A percentile compares a stretch with the other conserved stretches of the same genome.
These are phyloP conservation scores for Plasmodium malariae DNA, from an alignment of 169 alveolate genomes.

Conservation along the genomic window DNA sequence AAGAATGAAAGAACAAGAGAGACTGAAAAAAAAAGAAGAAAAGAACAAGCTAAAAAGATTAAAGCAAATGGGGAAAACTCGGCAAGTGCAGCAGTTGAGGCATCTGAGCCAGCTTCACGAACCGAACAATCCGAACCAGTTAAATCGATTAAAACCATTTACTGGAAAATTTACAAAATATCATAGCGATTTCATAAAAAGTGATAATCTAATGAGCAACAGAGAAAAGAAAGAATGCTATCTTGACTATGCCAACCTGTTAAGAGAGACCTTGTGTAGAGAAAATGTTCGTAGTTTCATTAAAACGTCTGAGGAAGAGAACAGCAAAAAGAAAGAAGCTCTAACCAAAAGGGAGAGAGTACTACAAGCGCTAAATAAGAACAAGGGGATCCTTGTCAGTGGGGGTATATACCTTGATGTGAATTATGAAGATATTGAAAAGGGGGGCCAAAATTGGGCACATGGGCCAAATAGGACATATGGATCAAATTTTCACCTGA, in stretches of 20 bases:
- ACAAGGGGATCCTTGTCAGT: neutral
- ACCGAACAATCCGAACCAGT: neutral
- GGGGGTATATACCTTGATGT: neutral
- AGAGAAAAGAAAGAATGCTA: neutral
- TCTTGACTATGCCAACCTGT: neutral
- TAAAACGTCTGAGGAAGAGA: neutral
- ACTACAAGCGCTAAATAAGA: neutral
- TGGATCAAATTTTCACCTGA: neutral
- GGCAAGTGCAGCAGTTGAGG: neutral
- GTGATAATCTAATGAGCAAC: neutral
- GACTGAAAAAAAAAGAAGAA: constrained; percentile 14
- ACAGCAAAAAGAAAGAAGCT: neutral
- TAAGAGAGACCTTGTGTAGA: neutral
- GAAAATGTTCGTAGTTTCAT: neutral
- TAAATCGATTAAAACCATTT: neutral
- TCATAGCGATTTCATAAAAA: neutral
- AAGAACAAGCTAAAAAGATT: neutral
- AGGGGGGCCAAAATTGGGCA: neutral
- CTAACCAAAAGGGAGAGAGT: constrained; percentile 13
- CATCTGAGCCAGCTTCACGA: neutral
- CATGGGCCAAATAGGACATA: too few relatives aligned
- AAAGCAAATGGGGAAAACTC: neutral
- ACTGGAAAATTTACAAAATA: neutral
- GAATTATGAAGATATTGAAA: neutral
- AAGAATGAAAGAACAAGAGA: constrained; percentile 26